phyloP scores from a whole-genome alignment of 176 grass and related monocot species.

The Chrysopogon serrulatus region DNA sequence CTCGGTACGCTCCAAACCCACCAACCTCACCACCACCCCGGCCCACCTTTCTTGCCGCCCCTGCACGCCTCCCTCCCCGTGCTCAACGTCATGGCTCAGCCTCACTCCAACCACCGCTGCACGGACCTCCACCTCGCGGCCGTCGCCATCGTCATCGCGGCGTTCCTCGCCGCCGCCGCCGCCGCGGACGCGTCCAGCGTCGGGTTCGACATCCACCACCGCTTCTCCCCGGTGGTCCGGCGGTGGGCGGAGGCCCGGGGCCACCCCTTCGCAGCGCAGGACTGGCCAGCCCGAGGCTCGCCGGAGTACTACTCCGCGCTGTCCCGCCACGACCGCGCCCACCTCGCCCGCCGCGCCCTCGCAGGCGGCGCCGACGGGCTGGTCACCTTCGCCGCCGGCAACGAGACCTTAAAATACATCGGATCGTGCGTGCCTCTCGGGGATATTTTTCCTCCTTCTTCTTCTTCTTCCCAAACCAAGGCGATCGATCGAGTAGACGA shows the following conservation, averaged over 20 bases:
- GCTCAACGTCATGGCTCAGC: too few relatives aligned
- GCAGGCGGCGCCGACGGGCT: conserved; percentile 23
- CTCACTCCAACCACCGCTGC: too few relatives aligned
- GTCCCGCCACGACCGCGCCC: conserved; percentile 52
- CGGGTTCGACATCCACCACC: conserved; percentile 74
- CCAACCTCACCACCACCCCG: background rate
- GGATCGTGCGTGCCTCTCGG: conserved; percentile 31
- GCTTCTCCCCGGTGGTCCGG: conserved; percentile 55
- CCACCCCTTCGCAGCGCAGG: conserved; percentile 2
- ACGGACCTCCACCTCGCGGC: too few relatives aligned
- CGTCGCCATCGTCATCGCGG: too few relatives aligned
- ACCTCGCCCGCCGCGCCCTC: conserved; percentile 39
- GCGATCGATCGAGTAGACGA: too few relatives aligned
- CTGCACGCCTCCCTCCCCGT: background rate
- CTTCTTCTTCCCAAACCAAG: background rate
- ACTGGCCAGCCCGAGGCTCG: conserved; percentile 30
- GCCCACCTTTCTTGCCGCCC: background rate
- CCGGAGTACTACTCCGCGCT: conserved; percentile 69
- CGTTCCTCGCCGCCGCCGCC: too few relatives aligned
- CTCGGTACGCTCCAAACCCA: background rate
- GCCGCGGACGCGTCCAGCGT: conserved; percentile 25
- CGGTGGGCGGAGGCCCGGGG: conserved; percentile 54
- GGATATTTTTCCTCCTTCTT: too few relatives aligned
- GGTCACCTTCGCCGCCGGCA: conserved; percentile 55
- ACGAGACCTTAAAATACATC: conserved; percentile 30